Evolutionary conservation across 257 asterid genomes (phyloP).

Genomic region (Nicotiana attenuata): DNA sequence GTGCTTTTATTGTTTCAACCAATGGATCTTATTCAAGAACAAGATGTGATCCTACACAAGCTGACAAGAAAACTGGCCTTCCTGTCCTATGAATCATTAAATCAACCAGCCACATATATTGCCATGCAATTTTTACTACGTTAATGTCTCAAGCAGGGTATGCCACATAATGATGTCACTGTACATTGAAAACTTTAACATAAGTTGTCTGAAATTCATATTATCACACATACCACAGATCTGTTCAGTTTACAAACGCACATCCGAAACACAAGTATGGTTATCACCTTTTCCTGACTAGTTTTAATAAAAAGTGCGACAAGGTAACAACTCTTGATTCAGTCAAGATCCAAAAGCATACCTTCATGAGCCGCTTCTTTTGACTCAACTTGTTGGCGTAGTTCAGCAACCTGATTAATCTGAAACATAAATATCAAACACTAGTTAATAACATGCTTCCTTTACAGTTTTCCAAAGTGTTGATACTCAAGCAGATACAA

Average conservation of each 20-base stretch:
- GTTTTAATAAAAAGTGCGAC: conserved; percentile 1
- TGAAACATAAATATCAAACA: conserved; percentile 11
- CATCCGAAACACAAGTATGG: not conserved
- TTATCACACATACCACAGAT: not conserved
- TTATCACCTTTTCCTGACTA: not conserved
- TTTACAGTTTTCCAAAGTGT: not conserved
- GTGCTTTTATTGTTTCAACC: not conserved
- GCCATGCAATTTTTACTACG: not conserved
- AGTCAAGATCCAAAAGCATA: conserved; percentile 20
- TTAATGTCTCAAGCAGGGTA: not conserved
- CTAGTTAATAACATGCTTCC: not conserved
- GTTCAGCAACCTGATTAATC: conserved; percentile 61
- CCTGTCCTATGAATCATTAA: not conserved
- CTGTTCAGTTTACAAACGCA: not conserved
- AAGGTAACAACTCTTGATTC: not conserved
- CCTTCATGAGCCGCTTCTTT: conserved; percentile 83
- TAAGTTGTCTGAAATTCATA: not conserved
- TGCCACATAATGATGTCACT: not conserved
- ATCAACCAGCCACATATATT: not conserved
- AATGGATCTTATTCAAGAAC: not conserved
- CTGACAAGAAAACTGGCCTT: not conserved
- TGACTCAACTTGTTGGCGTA: conserved; percentile 56
- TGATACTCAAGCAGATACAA: not conserved
- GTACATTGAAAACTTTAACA: conserved; percentile 1
- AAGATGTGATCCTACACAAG: not conserved